Evolutionary conservation across 306 rosid genomes (phyloP).

Genomic region (Trichosanthes cucumerina): DNA sequence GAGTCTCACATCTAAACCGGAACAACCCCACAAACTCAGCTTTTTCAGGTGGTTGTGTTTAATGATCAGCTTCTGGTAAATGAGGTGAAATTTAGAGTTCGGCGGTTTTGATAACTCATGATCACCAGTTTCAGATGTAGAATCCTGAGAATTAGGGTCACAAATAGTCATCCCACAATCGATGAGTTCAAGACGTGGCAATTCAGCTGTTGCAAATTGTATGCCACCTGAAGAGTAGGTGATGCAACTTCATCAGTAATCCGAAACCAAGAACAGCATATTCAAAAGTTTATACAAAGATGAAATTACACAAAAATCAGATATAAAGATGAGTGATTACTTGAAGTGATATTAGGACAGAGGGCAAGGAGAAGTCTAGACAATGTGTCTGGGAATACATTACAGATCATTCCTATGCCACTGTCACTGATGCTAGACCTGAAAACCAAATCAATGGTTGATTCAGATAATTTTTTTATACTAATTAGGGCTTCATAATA

Average conservation of each 20-base stretch:
- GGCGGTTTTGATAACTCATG: conserved; percentile 26
- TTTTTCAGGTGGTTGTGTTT: conserved; percentile 68
- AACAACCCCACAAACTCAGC: conserved; percentile 97
- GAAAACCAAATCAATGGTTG: conserved; percentile 17
- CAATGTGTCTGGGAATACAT: conserved; percentile 68
- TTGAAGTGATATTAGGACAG: conserved; percentile 89
- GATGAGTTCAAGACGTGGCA: conserved; percentile 88
- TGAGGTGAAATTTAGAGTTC: conserved; percentile 31
- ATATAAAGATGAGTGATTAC: conserved; percentile 32
- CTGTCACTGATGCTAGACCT: conserved; percentile 92
- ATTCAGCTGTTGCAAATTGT: conserved; percentile 85
- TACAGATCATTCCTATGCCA: conserved; percentile 93
- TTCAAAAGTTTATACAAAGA: background rate
- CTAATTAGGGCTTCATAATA: background rate
- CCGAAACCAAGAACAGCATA: conserved; percentile 7
- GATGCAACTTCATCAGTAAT: conserved; percentile 13
- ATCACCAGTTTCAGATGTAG: conserved; percentile 21
- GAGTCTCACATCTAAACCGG: conserved; percentile 77
- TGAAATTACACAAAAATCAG: background rate
- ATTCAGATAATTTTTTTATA: background rate
- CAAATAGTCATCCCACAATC: conserved; percentile 97
- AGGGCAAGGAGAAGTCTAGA: conserved; percentile 86
- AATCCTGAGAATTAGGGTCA: conserved; percentile 42
- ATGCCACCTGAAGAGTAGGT: conserved; percentile 64
- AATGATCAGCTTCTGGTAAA: conserved; percentile 79